Evolutionary conservation across 192 early-diverging fungal species (phyloP).

Genomic region (Backusella circina): DNA sequence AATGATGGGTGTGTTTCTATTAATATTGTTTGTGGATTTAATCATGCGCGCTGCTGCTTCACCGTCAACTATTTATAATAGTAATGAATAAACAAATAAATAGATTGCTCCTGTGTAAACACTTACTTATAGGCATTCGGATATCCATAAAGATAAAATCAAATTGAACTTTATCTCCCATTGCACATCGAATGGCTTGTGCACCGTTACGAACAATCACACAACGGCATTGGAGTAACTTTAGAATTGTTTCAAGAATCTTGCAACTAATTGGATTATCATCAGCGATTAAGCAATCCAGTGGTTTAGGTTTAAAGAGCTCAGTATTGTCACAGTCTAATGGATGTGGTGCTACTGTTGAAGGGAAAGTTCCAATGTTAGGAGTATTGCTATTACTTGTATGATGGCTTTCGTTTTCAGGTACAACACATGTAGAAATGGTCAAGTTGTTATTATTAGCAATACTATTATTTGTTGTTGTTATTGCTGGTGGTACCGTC

Average conservation of each 20-base stretch:
- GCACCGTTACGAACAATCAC: conserved; percentile 87
- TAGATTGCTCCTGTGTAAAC: background rate
- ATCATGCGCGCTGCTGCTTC: conserved; percentile 92
- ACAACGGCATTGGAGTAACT: conserved; percentile 71
- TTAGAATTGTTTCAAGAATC: conserved; percentile 88
- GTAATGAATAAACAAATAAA: background rate
- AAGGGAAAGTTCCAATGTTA: background rate
- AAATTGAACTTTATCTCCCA: conserved; percentile 80
- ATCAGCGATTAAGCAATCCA: conserved; percentile 79
- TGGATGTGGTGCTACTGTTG: background rate
- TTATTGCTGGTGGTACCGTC: background rate
- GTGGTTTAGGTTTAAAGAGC: background rate
- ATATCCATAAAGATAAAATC: conserved; percentile 95
- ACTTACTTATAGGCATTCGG: conserved; percentile 89
- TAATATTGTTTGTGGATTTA: conserved; percentile 86
- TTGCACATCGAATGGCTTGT: conserved; percentile 84
- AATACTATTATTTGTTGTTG: background rate
- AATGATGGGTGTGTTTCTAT: conserved; percentile 81
- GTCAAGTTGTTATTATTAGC: background rate
- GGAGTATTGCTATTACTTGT: background rate
- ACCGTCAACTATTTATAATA: conserved; percentile 68
- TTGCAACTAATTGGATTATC: conserved; percentile 89
- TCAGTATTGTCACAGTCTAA: background rate
- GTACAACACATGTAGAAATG: background rate
- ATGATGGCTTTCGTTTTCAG: background rate